Evolutionary conservation across 345 rosid genomes (phyloP).

Genomic region (Toxicodendron radicans): DNA sequence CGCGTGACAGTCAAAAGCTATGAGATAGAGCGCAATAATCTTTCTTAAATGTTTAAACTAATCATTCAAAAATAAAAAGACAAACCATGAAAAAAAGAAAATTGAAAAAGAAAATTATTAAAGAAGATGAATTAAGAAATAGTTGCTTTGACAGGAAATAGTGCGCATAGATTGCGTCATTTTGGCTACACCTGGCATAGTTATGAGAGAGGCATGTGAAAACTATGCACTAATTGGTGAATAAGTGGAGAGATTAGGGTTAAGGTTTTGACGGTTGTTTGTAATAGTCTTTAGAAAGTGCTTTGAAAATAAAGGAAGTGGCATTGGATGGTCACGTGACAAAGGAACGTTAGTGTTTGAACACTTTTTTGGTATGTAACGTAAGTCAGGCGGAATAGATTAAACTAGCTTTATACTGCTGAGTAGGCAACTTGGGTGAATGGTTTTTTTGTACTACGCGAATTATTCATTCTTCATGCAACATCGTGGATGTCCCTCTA

Average conservation of each 20-base stretch:
- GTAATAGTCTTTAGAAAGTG: neutral
- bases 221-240: neutral
- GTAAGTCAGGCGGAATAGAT: neutral
- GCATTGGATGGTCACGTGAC: neutral
- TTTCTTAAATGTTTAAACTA: neutral
- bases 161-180: conserved; percentile 3
- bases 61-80: neutral
- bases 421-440: neutral
- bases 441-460: neutral
- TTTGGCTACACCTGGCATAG: neutral
- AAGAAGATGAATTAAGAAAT: neutral
- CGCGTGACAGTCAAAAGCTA: conserved; percentile 34
- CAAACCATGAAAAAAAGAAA: neutral
- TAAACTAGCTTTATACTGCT: neutral
- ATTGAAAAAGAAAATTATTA: neutral
- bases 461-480: neutral
- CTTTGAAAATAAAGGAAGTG: neutral
- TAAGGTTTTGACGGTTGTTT: conserved; percentile 4
- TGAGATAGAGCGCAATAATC: conserved; percentile 29
- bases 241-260: neutral
- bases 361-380: neutral
- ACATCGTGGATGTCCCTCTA: neutral
- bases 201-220: neutral
- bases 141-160: neutral
- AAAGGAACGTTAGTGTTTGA: neutral